Evolutionary conservation across 176 grass and related monocot species (phyloP).

Genomic region (Lolium multiflorum): DNA sequence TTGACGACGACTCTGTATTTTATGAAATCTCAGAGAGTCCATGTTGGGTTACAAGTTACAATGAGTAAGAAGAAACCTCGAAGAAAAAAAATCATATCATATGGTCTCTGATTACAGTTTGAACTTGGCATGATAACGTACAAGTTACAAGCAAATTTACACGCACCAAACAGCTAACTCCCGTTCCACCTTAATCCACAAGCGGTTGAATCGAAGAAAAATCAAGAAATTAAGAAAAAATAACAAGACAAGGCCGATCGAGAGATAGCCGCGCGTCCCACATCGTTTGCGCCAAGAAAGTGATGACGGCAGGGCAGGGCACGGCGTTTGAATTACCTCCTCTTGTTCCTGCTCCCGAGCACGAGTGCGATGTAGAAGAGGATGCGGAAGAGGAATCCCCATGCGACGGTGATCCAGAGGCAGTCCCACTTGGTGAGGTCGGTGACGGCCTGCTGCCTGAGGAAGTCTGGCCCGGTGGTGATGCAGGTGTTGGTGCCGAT

Average conservation of each 20-base stretch:
- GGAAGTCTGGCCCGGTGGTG: slow-evolving; percentile 71
- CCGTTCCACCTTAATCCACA: slow-evolving; percentile 9
- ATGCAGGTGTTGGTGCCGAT: slow-evolving; percentile 73
- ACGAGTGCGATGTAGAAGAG: slow-evolving; percentile 85
- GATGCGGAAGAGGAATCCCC: slow-evolving; percentile 89
- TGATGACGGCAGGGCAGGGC: neutral
- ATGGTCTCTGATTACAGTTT: slow-evolving; percentile 27
- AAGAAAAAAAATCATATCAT: neutral
- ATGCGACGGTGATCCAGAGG: slow-evolving; percentile 85
- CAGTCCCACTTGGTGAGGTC: slow-evolving; percentile 97
- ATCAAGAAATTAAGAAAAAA: neutral
- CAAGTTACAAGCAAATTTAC: slow-evolving; percentile 40
- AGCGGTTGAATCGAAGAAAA: slow-evolving; percentile 10
- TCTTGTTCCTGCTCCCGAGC: slow-evolving; percentile 93
- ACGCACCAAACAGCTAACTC: slow-evolving; percentile 24
- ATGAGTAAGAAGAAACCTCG: neutral
- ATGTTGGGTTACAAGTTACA: neutral
- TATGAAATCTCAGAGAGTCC: neutral
- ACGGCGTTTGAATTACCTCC: slow-evolving; percentile 43
- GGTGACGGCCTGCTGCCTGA: slow-evolving; percentile 75
- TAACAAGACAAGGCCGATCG: slow-evolving; percentile 6
- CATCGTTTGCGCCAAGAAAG: too few species aligned
- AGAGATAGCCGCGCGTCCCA: neutral
- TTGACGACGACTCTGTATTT: neutral
- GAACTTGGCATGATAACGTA: slow-evolving; percentile 32